Evolutionary conservation across 305 asterid species (phyloP).

Genomic region (Rubia occidens): DNA sequence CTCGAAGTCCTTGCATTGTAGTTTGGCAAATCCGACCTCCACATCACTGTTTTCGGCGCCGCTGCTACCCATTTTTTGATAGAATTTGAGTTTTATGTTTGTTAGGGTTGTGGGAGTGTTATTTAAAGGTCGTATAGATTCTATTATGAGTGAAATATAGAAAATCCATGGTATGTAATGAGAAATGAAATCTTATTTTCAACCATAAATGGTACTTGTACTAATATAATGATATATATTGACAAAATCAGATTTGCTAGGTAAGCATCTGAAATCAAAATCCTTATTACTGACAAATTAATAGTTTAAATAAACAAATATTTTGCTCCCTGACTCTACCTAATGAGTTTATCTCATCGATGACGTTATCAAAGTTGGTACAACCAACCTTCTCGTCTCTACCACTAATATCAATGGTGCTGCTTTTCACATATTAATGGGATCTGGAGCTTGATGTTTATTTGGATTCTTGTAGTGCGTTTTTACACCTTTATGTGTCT

Average conservation of each 20-base stretch:
- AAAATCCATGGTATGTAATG: background rate
- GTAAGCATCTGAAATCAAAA: constrained; percentile 30
- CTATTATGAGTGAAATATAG: background rate
- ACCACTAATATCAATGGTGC: too few species aligned
- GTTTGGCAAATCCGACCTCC: constrained; percentile 94
- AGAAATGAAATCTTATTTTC: constrained; percentile 18
- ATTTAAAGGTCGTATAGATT: background rate
- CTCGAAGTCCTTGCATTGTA: constrained; percentile 95
- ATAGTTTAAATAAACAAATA: too few species aligned
- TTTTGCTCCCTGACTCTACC: too few species aligned
- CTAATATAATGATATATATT: too few species aligned
- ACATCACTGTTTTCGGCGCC: constrained; percentile 48
- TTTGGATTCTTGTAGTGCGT: too few species aligned
- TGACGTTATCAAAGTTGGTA: too few species aligned
- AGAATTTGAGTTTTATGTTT: background rate
- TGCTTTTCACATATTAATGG: too few species aligned
- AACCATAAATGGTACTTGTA: constrained; percentile 60
- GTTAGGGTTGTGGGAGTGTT: background rate
- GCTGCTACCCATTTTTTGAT: background rate
- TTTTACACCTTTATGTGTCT: too few species aligned
- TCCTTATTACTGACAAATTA: constrained; percentile 30
- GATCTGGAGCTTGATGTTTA: too few species aligned
- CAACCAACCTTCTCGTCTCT: too few species aligned
- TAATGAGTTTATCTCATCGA: too few species aligned
- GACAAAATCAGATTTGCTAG: too few species aligned